Conservation (phyloP, 2,329 filamentous ascomycete genomes). For the Penicillium sp. region DNA sequence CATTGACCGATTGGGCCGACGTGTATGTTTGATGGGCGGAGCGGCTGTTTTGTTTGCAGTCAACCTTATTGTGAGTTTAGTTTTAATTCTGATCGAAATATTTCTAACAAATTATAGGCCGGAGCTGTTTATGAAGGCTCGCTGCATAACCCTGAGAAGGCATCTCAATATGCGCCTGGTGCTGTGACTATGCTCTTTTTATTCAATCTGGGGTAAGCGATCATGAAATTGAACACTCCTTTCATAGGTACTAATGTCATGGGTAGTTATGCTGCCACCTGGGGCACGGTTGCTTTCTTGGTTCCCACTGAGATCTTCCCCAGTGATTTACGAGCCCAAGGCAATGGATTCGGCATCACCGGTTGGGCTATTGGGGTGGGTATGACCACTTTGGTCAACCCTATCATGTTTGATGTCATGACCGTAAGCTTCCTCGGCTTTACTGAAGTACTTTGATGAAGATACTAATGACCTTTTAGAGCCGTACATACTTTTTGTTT, state of each 20-base stretch:
- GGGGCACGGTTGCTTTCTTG: slow-evolving; percentile 52
- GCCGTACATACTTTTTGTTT: slow-evolving; percentile 53
- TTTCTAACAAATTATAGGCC: slow-evolving; percentile 25
- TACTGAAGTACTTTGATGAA: no score
- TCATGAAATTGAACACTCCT: not conserved
- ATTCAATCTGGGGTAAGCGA: slow-evolving; percentile 26
- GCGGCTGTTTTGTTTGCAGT: slow-evolving; percentile 40
- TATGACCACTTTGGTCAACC: slow-evolving; percentile 52
- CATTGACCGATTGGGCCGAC: slow-evolving; percentile 50
- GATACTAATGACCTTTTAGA: slow-evolving; percentile 19
- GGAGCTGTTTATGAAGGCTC: slow-evolving; percentile 46
- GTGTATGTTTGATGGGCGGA: slow-evolving; percentile 41
- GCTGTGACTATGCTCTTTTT: slow-evolving; percentile 50
- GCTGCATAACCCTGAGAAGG: slow-evolving; percentile 32
- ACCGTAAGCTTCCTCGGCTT: slow-evolving; percentile 8
- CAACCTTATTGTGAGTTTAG: slow-evolving; percentile 37
- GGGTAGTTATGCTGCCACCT: slow-evolving; percentile 47
- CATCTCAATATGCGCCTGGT: slow-evolving; percentile 41
- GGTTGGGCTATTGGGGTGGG: slow-evolving; percentile 59
- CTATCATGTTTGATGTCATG: slow-evolving; percentile 51
- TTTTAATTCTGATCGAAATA: not conserved
- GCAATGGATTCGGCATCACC: slow-evolving; percentile 57
- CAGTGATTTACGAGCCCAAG: slow-evolving; percentile 56
- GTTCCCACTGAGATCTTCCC: slow-evolving; percentile 58
- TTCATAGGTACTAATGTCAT: not conserved